These are phyloP conservation scores for Cucumis cinereus DNA, from an alignment of 306 rosid genomes.

Conservation along the genomic window DNA sequence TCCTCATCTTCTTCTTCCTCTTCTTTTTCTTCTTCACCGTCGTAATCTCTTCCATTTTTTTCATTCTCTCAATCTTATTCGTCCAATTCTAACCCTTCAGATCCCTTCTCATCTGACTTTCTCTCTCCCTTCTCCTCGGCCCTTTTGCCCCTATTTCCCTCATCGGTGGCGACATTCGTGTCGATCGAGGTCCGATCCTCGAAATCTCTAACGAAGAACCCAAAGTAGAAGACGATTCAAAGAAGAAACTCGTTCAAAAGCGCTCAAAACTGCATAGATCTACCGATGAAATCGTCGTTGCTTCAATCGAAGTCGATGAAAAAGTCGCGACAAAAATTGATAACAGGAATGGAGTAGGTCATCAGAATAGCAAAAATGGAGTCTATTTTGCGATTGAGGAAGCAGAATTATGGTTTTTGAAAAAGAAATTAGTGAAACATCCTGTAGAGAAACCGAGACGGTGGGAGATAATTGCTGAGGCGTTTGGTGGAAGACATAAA, in stretches of 20 bases:
- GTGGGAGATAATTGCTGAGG: slow-evolving; percentile 79
- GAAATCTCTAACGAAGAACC: too few relatives aligned
- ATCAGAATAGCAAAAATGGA: slow-evolving; percentile 13
- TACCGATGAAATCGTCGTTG: slow-evolving; percentile 15
- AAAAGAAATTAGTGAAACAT: slow-evolving; percentile 66
- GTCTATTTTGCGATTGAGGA: slow-evolving; percentile 22
- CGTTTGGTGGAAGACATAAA: slow-evolving; percentile 58
- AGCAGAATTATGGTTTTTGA: slow-evolving; percentile 56
- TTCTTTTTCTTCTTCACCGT: slow-evolving; percentile 14
- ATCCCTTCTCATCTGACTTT: too few relatives aligned
- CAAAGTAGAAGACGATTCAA: too few relatives aligned
- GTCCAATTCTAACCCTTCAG: too few relatives aligned
- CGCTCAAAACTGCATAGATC: slow-evolving; percentile 24
- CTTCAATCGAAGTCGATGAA: not conserved
- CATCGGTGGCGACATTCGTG: too few relatives aligned
- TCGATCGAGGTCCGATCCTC: too few relatives aligned
- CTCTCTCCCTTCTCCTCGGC: too few relatives aligned
- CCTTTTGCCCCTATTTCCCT: too few relatives aligned
- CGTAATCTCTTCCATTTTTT: slow-evolving; percentile 16
- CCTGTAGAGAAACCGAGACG: slow-evolving; percentile 82
- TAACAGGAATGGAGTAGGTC: slow-evolving; percentile 9
- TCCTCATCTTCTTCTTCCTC: too few relatives aligned
- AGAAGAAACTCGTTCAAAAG: too few relatives aligned
- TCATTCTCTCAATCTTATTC: too few relatives aligned
- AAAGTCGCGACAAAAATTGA: slow-evolving; percentile 15